phyloP scores from a whole-genome alignment of 306 rosid species.

The Trifolium pratense region DNA sequence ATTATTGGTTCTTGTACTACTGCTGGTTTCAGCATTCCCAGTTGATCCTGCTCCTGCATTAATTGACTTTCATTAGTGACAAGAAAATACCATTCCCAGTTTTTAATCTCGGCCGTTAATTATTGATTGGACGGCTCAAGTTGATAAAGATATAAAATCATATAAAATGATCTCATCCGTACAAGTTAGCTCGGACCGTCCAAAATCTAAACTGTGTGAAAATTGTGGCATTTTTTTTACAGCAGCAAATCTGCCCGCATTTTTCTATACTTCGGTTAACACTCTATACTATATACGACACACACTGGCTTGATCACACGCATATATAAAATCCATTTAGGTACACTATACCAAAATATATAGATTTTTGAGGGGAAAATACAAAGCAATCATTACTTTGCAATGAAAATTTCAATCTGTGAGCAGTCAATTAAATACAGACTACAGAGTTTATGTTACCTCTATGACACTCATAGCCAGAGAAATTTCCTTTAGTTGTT shows the following conservation, averaged over 20 bases:
- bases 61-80: slow-evolving; percentile 36
- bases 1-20: slow-evolving; percentile 42
- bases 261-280: background rate
- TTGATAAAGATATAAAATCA: no score
- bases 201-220: no score
- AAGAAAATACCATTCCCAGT: slow-evolving; percentile 7
- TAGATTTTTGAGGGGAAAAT: background rate
- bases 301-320: no score
- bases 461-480: slow-evolving; percentile 51
- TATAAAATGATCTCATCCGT: no score
- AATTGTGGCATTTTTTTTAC: no score
- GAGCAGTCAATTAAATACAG: background rate
- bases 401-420: slow-evolving; percentile 12
- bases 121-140: no score
- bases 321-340: background rate
- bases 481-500: slow-evolving; percentile 61
- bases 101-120: no score
- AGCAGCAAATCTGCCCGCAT: no score
- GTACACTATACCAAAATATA: no score
- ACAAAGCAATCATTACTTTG: background rate
- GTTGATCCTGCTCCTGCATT: slow-evolving; percentile 80
- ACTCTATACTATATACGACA: background rate
- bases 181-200: no score
- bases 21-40: slow-evolving; percentile 50
- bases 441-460: slow-evolving; percentile 52